Evolutionary conservation across 768 basidiomycete genomes (phyloP).

Genomic region (Cyclocybe aegerita): DNA sequence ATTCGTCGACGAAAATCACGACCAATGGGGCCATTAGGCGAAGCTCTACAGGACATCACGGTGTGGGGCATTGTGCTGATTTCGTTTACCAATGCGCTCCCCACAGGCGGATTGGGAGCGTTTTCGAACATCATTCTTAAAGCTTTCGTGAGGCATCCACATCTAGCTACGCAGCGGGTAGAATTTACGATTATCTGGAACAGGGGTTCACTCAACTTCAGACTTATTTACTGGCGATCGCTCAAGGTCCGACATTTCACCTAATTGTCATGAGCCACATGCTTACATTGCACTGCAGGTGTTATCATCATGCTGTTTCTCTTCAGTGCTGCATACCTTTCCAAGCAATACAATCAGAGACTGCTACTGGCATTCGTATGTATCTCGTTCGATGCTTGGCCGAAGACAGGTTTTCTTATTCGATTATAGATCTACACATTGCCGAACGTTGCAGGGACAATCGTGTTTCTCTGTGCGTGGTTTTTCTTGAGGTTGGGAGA

Average conservation of each 20-base stretch:
- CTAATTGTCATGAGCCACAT: not conserved
- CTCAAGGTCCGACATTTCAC: conserved; percentile 27
- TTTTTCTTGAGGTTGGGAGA: not conserved
- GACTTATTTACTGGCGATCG: conserved; percentile 52
- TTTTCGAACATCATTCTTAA: conserved; percentile 55
- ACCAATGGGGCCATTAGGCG: conserved; percentile 22
- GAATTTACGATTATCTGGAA: not conserved
- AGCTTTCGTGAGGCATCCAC: conserved; percentile 33
- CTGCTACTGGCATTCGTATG: conserved; percentile 43
- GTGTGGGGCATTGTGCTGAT: conserved; percentile 46
- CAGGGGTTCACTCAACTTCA: conserved; percentile 48
- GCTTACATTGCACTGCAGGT: conserved; percentile 17
- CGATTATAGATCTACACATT: conserved; percentile 39
- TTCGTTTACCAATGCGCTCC: conserved; percentile 48
- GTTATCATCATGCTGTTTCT: conserved; percentile 42
- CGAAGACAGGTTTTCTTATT: not conserved
- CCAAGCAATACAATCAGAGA: conserved; percentile 42
- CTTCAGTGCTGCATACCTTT: conserved; percentile 41
- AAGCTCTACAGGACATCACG: conserved; percentile 44
- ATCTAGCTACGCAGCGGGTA: not conserved
- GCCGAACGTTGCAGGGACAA: conserved; percentile 48
- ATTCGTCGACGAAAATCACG: too few species aligned
- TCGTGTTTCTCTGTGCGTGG: conserved; percentile 40
- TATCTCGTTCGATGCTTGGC: not conserved
- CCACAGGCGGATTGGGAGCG: conserved; percentile 47